A percentile compares a stretch with the other conserved stretches of the same genome.
Conservation (phyloP, 352 stramenopile species). For the Phytophthora uliginosa region DNA sequence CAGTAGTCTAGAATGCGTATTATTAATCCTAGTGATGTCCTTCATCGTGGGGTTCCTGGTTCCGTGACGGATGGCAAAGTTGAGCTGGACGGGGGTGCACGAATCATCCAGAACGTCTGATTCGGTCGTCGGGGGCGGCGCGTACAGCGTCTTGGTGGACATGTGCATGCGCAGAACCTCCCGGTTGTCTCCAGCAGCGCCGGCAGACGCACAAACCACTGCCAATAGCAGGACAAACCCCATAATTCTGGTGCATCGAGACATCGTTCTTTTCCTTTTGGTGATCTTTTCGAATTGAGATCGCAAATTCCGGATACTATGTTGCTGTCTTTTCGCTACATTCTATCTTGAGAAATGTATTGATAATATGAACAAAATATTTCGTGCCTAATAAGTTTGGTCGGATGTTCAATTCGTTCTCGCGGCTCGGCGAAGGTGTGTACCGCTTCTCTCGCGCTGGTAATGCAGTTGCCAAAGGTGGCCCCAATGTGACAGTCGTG, state of each 20-base stretch:
- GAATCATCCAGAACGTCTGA: constrained; percentile 2
- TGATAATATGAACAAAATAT: neutral
- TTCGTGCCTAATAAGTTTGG: neutral
- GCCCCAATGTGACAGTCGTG: constrained; percentile 66
- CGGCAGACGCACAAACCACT: neutral
- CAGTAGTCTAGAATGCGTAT: constrained; percentile 54
- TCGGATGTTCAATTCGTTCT: constrained; percentile 43
- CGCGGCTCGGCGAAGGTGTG: constrained; percentile 50
- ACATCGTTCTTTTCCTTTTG: constrained; percentile 9
- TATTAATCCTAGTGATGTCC: constrained; percentile 69
- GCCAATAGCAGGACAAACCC: constrained; percentile 28
- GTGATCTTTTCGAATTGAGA: constrained; percentile 1
- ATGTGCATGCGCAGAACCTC: constrained; percentile 65
- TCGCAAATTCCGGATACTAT: neutral
- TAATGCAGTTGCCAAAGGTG: constrained; percentile 1
- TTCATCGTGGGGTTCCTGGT: constrained; percentile 86
- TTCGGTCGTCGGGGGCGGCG: constrained; percentile 24
- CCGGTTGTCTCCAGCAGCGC: constrained; percentile 18
- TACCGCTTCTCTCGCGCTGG: constrained; percentile 49
- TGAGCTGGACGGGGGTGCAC: constrained; percentile 75
- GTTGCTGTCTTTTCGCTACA: constrained; percentile 16
- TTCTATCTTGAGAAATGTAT: neutral
- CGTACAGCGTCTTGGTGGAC: constrained; percentile 87
- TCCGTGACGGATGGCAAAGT: constrained; percentile 83
- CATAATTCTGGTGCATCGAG: neutral